Percentiles rank a stretch among this genome's conserved stretches.
Evolutionary conservation across 257 asterid genomes (phyloP).

Genomic region (Nicotiana attenuata): DNA sequence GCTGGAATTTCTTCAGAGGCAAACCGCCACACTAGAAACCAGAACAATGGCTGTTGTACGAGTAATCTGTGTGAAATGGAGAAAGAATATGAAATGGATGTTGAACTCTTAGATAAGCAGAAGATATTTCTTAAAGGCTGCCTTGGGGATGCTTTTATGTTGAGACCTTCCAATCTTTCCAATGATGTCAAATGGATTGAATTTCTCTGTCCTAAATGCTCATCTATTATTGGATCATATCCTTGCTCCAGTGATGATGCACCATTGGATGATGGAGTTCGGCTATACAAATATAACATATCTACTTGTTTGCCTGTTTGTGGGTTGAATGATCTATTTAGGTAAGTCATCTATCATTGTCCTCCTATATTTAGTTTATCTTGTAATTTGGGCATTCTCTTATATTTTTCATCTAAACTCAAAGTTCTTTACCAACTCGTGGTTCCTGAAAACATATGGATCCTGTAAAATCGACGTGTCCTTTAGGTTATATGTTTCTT

Average conservation of each 20-base stretch:
- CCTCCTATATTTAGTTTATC: background rate
- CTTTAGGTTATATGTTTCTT: background rate
- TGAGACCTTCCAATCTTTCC: slow-evolving; percentile 60
- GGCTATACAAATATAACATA: slow-evolving; percentile 66
- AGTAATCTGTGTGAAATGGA: slow-evolving; percentile 21
- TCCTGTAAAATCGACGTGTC: background rate
- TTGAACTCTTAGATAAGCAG: slow-evolving; percentile 60
- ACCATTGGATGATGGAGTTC: slow-evolving; percentile 79
- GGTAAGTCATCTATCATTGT: slow-evolving; percentile 30
- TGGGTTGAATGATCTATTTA: slow-evolving; percentile 50
- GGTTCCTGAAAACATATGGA: background rate
- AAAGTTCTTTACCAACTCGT: background rate
- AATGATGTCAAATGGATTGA: slow-evolving; percentile 65
- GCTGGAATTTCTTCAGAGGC: background rate
- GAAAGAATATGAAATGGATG: slow-evolving; percentile 23
- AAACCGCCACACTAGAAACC: slow-evolving; percentile 4
- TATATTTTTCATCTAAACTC: background rate
- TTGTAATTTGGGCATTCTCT: background rate
- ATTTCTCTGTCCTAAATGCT: slow-evolving; percentile 68
- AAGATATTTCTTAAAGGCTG: slow-evolving; percentile 74
- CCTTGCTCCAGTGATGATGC: slow-evolving; percentile 53
- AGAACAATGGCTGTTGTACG: slow-evolving; percentile 35
- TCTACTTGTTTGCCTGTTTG: slow-evolving; percentile 47
- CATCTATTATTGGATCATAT: slow-evolving; percentile 72
- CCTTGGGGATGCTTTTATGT: slow-evolving; percentile 80